Percentiles rank a stretch among this genome's conserved stretches.
Conservation (phyloP, 2,329 filamentous ascomycete species). For the Westerdykella aurantiaca region DNA sequence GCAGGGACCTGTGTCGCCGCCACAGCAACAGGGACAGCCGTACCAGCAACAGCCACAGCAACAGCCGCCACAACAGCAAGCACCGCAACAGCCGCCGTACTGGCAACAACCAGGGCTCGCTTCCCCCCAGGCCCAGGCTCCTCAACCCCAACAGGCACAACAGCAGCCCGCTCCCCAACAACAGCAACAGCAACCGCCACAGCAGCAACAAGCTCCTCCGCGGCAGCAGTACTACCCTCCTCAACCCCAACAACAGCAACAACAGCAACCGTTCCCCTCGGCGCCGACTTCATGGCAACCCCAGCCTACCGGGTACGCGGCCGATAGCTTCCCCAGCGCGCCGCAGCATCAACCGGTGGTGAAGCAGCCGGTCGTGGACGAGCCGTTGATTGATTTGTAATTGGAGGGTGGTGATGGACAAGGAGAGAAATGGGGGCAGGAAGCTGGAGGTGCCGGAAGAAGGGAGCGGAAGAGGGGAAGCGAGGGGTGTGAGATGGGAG, state of each 20-base stretch:
- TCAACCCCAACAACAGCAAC: conserved; percentile 7
- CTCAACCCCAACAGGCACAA: conserved; percentile 14
- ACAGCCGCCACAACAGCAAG: conserved; percentile 18
- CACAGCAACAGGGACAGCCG: conserved; percentile 24
- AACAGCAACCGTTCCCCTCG: conserved; percentile 1
- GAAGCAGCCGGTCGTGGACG: conserved; percentile 56
- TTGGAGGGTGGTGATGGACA: neutral
- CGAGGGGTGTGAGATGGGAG: too few species aligned
- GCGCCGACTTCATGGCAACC: conserved; percentile 28
- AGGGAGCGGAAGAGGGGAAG: too few species aligned
- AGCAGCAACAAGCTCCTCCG: conserved; percentile 3
- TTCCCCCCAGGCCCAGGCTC: conserved; percentile 5
- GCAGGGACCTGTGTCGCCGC: conserved; percentile 28
- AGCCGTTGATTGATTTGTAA: conserved; percentile 73
- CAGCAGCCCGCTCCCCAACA: conserved; percentile 13
- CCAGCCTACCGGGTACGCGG: conserved; percentile 37
- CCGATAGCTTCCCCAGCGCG: conserved; percentile 57
- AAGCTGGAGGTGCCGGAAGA: too few species aligned
- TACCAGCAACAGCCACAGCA: conserved; percentile 27
- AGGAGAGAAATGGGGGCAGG: too few species aligned
- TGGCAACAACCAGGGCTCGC: conserved; percentile 10
- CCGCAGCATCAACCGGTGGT: conserved; percentile 54
- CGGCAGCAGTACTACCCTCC: conserved; percentile 8
- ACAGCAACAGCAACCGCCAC: conserved; percentile 14
- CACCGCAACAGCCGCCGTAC: conserved; percentile 4